Percentiles rank a stretch among this genome's conserved stretches.
Conservation (phyloP, 768 basidiomycete species). For the Leucocoprinus sp. region DNA sequence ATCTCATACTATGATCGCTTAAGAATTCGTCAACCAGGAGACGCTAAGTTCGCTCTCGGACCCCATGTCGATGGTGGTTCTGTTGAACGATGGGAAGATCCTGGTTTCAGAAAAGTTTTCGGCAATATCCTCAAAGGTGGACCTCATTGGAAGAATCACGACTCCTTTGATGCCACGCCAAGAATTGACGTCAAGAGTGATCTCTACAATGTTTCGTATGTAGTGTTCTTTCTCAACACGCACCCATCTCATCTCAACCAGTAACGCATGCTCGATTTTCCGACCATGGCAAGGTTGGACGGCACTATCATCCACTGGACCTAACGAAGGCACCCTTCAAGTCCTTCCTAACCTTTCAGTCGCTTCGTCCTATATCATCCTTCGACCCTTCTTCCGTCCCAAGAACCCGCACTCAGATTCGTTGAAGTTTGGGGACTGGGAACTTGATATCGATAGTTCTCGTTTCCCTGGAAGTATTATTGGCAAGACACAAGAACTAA, state of each 20-base stretch:
- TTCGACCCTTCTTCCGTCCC: conserved; percentile 60
- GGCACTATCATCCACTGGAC: conserved; percentile 43
- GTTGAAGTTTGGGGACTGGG: conserved; percentile 45
- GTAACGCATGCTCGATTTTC: conserved; percentile 47
- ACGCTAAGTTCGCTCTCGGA: conserved; percentile 56
- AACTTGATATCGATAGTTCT: conserved; percentile 39
- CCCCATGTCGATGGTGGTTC: conserved; percentile 51
- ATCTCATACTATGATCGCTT: conserved; percentile 75
- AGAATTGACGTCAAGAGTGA: conserved; percentile 48
- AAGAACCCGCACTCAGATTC: conserved; percentile 16
- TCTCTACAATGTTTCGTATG: conserved; percentile 53
- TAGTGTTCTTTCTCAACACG: conserved; percentile 7
- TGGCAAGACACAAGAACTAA: conserved; percentile 49
- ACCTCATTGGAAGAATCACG: conserved; percentile 35
- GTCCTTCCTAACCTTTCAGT: conserved; percentile 52
- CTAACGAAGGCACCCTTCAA: conserved; percentile 53
- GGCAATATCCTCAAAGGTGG: conserved; percentile 37
- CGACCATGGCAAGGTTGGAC: conserved; percentile 56
- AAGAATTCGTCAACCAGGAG: conserved; percentile 66
- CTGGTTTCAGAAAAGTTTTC: conserved; percentile 31
- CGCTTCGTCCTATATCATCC: conserved; percentile 50
- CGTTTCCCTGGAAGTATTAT: conserved; percentile 48
- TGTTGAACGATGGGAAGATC: conserved; percentile 51
- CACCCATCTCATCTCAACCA: conserved; percentile 34
- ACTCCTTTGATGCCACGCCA: conserved; percentile 41